Percentiles rank a stretch among this genome's conserved stretches.
Conservation (phyloP, 192 early-diverging fungal genomes). For the Gigaspora rosea region DNA sequence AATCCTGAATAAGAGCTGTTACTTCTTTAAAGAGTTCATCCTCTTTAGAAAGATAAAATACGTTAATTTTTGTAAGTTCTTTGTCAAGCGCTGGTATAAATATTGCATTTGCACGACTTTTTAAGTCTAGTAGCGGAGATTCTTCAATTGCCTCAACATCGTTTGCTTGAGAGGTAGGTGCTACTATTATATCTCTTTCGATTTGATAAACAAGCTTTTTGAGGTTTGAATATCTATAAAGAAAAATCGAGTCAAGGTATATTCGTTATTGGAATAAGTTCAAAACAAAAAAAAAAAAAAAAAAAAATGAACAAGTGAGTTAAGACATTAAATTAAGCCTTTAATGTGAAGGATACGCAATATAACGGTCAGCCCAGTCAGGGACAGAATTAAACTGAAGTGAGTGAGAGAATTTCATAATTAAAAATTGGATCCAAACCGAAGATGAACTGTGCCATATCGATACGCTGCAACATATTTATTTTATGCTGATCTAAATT, state of each 20-base stretch:
- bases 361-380: conserved; percentile 80
- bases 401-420: conserved; percentile 93
- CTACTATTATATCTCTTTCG: conserved; percentile 57
- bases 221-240: conserved; percentile 65
- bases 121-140: conserved; percentile 39
- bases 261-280: too few species aligned
- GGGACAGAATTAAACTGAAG: conserved; percentile 91
- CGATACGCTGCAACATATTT: too few species aligned
- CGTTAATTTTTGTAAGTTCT: conserved; percentile 80
- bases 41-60: conserved; percentile 85
- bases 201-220: conserved; percentile 79
- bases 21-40: conserved; percentile 71
- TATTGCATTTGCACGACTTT: conserved; percentile 46
- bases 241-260: neutral
- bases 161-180: neutral
- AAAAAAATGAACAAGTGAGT: too few species aligned
- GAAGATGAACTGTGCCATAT: too few species aligned
- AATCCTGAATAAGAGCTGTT: conserved; percentile 58
- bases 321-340: too few species aligned
- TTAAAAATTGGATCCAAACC: neutral
- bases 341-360: conserved; percentile 55
- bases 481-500: too few species aligned
- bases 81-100: conserved; percentile 80
- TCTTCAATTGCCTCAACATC: conserved; percentile 40
- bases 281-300: too few species aligned